Evolutionary conservation across 352 stramenopile genomes (phyloP), one percentile per base, ranked within the genome.

Genomic region (Phytophthora citrophthora): DNA sequence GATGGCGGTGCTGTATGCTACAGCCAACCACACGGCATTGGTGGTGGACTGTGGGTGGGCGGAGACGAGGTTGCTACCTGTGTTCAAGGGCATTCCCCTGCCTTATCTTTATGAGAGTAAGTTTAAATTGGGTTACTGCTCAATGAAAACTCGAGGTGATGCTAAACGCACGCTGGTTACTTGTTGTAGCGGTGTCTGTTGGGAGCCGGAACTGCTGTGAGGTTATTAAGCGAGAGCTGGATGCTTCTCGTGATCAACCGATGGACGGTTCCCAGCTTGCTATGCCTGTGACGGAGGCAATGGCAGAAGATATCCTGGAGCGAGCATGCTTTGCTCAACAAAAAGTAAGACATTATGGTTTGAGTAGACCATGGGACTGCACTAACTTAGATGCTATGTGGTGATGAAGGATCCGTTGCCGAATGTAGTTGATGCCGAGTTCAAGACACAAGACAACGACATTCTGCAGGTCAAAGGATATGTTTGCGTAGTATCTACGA

Each of bases 11-110:
- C 57, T 94, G 48, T 93, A 93, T 47, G 82, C 81, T 27, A 94
- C 88, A 12, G 65, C 74, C 46, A 83, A 91, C 48, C 79, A 91
- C 60, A 92, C 88, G 18, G 84, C 85, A 46, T 63, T 96, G 26
- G 72, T 96, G 26, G 68, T 96, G 4, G 88, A 96, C 61, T 93
- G 82, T 49, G 88, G 88, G 2, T 94, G 81, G 75, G 51, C 54
- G 2, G 88, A 96, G 67, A 91, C 84, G 18, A 74, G 86, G 8
- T 27, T 96, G 18, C 47, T 96, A 9, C 88, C 88, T 13, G 76
- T 96, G 11, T 94, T 86, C 54, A 93, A 96, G 56, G 86, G 86
- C n/a, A 86, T 93, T 31, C 84, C 88, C 34, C 56, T 96, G 47
- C 77, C 79, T 18, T 73, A 91, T 31, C 70, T 81, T 36, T 94